Base-by-base conservation (phyloP, 2,329 filamentous ascomycete species). In the Sarocladium brachiariae region DNA sequence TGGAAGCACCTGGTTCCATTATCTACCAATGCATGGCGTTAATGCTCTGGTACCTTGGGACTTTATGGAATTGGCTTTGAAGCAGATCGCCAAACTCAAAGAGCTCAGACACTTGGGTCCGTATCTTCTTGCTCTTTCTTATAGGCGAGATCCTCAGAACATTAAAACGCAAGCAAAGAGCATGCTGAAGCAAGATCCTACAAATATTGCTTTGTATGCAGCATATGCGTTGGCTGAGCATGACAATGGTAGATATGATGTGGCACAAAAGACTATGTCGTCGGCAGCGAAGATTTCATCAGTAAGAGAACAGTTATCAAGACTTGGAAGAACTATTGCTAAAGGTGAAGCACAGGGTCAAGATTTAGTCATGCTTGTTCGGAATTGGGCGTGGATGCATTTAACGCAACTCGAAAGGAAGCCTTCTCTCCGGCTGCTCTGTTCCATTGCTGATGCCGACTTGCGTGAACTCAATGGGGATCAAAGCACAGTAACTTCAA, bases 161-260 rank as follows among this genome's bases (percentile, higher is more conserved):
- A 79, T 82, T 23, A 84, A 80, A 56, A 95, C 89, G 61, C 72
- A 76, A 6, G 87, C 89, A 0, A 95, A 89, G 59, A 67, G 68
- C 6, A 70, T 95, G 0, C 66, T 96, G n/a, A 92, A 87, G 61
- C 75, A 74, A 45, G 78, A 80, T 51, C 73, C 83, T 0, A 73
- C 79, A 1, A 85, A 81, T 57, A 63, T 87, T 2, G 70, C 74
- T 13, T 70, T 96, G 0, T 96, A 95, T 66, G 86, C 89, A 57
- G 81, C 83, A 0, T 95, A 92, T 60, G 88, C 86, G 0, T 67
- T 89, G 13, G 80, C 89, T 3, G 88, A 95, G 64, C 74, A 69
- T 56, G 70, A 72, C 1, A 76, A 75, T 25, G 79, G 75, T 0
- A 83, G 85, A 21, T 57, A 62, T 1, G 72, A 78, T 1, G 70